phyloP scores from a whole-genome alignment of 495 filamentous ascomycete species.

The Xylaria telfairii region DNA sequence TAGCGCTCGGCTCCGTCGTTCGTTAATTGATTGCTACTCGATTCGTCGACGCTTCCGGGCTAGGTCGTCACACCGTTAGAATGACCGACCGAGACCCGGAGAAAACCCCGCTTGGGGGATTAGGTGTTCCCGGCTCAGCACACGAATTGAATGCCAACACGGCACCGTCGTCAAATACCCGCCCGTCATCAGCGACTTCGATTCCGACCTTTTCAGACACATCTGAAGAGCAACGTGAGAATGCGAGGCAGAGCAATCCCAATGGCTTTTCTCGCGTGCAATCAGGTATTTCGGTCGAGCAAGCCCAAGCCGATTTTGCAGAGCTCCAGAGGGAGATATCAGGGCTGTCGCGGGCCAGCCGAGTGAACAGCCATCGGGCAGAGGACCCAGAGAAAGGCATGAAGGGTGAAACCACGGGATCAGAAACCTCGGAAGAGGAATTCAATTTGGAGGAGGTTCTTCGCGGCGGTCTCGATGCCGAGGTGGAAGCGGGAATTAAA shows the following conservation, averaged over 20 bases:
- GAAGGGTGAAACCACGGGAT: conserved; percentile 54
- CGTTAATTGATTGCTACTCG: not conserved
- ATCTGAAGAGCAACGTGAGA: conserved; percentile 51
- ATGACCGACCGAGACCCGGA: conserved; percentile 31
- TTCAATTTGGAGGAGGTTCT: conserved; percentile 77
- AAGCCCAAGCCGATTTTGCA: conserved; percentile 78
- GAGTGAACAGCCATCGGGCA: conserved; percentile 43
- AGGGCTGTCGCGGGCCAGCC: conserved; percentile 64
- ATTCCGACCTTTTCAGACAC: conserved; percentile 43
- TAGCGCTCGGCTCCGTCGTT: not conserved
- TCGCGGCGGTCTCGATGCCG: conserved; percentile 70
- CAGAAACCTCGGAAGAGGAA: conserved; percentile 50
- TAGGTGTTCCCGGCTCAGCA: conserved; percentile 13
- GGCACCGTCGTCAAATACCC: conserved; percentile 26
- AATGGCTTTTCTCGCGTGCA: conserved; percentile 55
- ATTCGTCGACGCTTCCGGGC: not conserved
- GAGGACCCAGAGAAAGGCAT: conserved; percentile 47
- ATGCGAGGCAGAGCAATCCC: conserved; percentile 54
- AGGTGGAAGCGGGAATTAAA: conserved; percentile 76
- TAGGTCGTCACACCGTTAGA: not conserved
- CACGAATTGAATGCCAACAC: conserved; percentile 15
- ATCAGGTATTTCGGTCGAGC: conserved; percentile 69
- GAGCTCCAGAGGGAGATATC: conserved; percentile 76
- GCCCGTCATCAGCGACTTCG: conserved; percentile 46
- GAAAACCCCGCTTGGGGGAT: conserved; percentile 17